These are phyloP conservation scores for Prunus padus DNA, from an alignment of 306 rosid genomes.

Conservation along the genomic window DNA sequence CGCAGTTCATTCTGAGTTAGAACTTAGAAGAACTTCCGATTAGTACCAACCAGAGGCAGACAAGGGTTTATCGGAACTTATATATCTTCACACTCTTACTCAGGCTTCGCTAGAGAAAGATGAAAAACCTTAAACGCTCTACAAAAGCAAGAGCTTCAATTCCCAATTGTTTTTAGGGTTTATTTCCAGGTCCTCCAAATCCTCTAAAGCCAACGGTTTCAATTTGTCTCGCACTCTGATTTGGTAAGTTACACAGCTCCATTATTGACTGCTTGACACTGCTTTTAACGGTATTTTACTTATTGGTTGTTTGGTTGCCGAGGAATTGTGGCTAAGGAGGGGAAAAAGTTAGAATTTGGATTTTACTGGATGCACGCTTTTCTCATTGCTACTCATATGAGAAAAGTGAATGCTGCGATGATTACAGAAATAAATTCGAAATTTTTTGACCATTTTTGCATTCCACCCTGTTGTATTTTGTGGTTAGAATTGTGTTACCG, in stretches of 20 bases:
- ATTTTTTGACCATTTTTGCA: no score
- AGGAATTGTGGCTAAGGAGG: neutral
- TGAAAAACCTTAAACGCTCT: no score
- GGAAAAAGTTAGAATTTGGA: neutral
- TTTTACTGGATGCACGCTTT: neutral
- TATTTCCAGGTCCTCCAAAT: neutral
- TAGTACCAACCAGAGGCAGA: neutral
- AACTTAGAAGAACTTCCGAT: constrained; percentile 1
- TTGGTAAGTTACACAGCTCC: neutral
- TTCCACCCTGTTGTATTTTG: no score
- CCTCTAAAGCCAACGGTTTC: neutral
- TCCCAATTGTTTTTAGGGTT: constrained; percentile 11
- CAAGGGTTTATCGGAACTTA: neutral
- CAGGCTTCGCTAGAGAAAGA: neutral
- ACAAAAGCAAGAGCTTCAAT: neutral
- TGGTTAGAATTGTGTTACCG: no score
- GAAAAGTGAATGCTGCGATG: neutral
- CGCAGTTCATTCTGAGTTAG: neutral
- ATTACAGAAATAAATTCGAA: no score
- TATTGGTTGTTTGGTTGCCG: neutral
- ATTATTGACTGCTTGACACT: neutral
- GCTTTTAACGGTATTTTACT: neutral
- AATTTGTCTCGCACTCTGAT: neutral
- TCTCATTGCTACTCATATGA: no score
- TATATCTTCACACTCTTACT: neutral